Conservation (phyloP, 2,329 filamentous ascomycete species). For the Cadophora malorum region DNA sequence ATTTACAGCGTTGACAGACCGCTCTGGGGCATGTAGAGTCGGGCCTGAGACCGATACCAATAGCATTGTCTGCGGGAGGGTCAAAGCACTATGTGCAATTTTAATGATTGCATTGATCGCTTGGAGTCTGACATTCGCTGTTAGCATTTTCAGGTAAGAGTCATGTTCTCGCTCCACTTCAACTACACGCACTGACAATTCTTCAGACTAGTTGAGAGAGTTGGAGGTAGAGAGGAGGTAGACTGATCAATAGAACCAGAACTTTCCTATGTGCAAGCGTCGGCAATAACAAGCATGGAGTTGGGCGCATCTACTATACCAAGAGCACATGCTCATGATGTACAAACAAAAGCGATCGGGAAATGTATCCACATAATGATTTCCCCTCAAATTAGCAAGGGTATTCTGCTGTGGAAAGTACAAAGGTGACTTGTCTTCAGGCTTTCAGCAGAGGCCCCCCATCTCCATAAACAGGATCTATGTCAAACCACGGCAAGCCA, state of each 20-base stretch:
- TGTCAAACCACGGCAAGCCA: constrained; percentile 61
- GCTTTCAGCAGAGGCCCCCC: constrained; percentile 53
- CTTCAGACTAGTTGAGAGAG: constrained; percentile 60
- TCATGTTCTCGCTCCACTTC: background rate
- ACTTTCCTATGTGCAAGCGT: background rate
- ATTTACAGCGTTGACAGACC: constrained; percentile 78
- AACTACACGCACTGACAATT: constrained; percentile 40
- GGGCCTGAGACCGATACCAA: constrained; percentile 46
- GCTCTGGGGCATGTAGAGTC: constrained; percentile 62
- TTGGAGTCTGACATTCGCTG: constrained; percentile 90
- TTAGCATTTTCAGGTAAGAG: constrained; percentile 75
- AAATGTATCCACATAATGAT: constrained; percentile 25
- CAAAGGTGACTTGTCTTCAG: background rate
- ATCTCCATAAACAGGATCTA: constrained; percentile 65
- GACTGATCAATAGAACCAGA: constrained; percentile 22
- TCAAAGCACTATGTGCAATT: constrained; percentile 77
- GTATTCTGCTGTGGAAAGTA: background rate
- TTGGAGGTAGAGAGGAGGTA: constrained; percentile 61
- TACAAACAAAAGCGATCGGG: constrained; percentile 4
- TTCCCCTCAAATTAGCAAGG: background rate
- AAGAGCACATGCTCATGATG: background rate
- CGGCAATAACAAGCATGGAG: constrained; percentile 5
- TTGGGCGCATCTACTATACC: constrained; percentile 10
- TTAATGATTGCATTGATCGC: constrained; percentile 81
- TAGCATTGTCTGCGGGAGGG: constrained; percentile 62